Evolutionary conservation across 805 yeast genomes (phyloP), one percentile per base, ranked within the genome.

Genomic region (Saccharomycopsis babjevae): DNA sequence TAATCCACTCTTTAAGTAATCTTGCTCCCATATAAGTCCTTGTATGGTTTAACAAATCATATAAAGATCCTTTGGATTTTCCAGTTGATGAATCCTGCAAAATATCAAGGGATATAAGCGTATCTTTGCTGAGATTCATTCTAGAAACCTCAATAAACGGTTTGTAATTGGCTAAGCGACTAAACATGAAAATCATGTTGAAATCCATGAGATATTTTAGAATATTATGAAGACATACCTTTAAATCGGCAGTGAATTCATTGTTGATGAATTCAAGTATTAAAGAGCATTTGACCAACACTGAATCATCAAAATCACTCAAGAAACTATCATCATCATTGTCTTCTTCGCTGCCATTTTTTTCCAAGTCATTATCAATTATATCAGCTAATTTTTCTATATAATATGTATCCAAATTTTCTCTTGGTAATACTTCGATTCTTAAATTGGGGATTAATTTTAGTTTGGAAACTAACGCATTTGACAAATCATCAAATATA

Each of bases 11-110:
- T 34, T 78, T 76, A 15, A 94, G 70, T 62, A 82, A 67, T 59
- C 97, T 72, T 54, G 77, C 79, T 0, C 99, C 99, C 71, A 86
- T 86, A 34, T 79, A 76, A 0, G 98, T 89, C 39, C 82, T 73
- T 0, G 98, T 89, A 65, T 87, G 91, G 69, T 93, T 88, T 62
- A 94, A 66, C 1, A 89, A 74, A 91, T 96, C 89, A 16, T 88
- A 70, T 15, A 93, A 73, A 0, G 97, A 83, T 0, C 97, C 98
- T 38, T 77, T 72, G 8, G 75, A 75, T 4, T 77, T 73, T 13
- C 73, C 70, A 64, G 83, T 83, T 0, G 94, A 83, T 3, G 78
- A 73, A 67, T 89, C 89, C 22, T 75, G 74, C 67, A 88, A 89
- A 1, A 94, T 79, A 68, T 94, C 97, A 22, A 94, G 73, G 52